Base-by-base conservation (phyloP, 139 green algal species). In the Chlorella vulgaris region DNA sequence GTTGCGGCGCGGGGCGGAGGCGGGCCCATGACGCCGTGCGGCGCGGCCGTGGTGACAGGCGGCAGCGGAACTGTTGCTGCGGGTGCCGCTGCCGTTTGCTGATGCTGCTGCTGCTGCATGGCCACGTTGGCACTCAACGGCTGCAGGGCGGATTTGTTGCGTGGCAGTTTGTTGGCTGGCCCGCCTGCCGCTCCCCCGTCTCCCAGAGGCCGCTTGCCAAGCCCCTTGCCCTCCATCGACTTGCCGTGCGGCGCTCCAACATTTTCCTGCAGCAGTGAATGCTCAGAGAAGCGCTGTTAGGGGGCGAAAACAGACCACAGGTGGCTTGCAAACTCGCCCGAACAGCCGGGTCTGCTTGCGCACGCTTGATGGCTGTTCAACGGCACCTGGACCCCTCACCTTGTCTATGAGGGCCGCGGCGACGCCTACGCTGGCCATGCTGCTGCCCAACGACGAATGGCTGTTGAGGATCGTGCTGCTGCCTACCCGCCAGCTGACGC, bases 1-100 rank as follows among this genome's bases (percentile, higher is more conserved):
- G 31, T 19, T 36, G 38, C 58, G 5, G 43, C 55, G 2, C 85
- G 73, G 1, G 85, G 85, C 15, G 85, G 85, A 10, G 85, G 85
- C 15, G 85, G 85, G 10, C 81, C 85, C 85, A 89, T 89, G 60
- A 51, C 50, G 36, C 78, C 77, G 0, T 33, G 65, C 26, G 60
- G 21, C 0, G 31, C 38, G 7, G 38, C 31, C 21, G 51, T 28
- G 3, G 39, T 29, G 18, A 21, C 40, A 53, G 50, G 19, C 38
- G 66, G 66, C 35, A 28, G 21, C 38, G 2, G 39, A 4, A 7
- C 50, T 26, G 8, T 15, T 19, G 63, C 77, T 76, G 67, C 77
- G 33, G 22, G 31, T 50, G 47, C 69, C 63, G 50, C 71, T 31
- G 18, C 55, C 47, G 47, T 55, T 15, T 55, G 47, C 47, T 55